Conservation (phyloP, 2,329 filamentous ascomycete genomes). For the Exserohilum turcica region DNA sequence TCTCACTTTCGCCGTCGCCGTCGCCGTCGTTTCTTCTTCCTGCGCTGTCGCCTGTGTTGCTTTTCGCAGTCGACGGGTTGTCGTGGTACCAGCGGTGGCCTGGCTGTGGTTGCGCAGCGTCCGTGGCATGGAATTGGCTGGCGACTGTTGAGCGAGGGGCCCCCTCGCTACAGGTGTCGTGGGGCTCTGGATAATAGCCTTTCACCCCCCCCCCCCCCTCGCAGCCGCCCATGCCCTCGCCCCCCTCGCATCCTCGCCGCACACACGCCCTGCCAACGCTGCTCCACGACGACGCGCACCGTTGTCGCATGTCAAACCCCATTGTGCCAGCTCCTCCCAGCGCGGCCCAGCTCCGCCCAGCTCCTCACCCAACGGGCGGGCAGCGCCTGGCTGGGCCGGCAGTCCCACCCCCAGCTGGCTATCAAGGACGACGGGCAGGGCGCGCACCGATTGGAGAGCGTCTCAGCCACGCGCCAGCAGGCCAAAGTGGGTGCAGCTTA, state of each 20-base stretch:
- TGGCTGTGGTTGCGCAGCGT: conserved; percentile 30
- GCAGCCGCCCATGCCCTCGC: neutral
- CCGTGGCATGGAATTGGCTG: conserved; percentile 25
- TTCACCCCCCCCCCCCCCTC: conserved; percentile 1
- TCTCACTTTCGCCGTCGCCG: too few species aligned
- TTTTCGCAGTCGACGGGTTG: conserved; percentile 27
- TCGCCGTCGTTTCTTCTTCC: neutral
- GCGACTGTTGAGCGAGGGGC: conserved; percentile 9
- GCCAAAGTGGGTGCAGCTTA: conserved; percentile 22
- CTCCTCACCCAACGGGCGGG: neutral
- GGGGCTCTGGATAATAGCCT: neutral
- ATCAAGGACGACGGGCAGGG: conserved; percentile 6
- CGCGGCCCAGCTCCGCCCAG: neutral
- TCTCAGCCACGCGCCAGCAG: conserved; percentile 31
- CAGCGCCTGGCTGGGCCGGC: conserved; percentile 1
- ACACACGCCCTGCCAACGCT: neutral
- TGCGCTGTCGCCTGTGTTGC: neutral
- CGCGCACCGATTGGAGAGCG: conserved; percentile 20
- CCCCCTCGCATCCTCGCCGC: neutral
- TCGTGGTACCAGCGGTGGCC: conserved; percentile 33
- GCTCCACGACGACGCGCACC: neutral
- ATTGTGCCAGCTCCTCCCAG: neutral
- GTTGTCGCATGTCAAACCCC: conserved; percentile 10
- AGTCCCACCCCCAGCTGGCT: neutral
- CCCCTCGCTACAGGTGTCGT: neutral